Conservation (phyloP, 169 alveolate genomes). For the Cryptosporidium ubiquitum region DNA sequence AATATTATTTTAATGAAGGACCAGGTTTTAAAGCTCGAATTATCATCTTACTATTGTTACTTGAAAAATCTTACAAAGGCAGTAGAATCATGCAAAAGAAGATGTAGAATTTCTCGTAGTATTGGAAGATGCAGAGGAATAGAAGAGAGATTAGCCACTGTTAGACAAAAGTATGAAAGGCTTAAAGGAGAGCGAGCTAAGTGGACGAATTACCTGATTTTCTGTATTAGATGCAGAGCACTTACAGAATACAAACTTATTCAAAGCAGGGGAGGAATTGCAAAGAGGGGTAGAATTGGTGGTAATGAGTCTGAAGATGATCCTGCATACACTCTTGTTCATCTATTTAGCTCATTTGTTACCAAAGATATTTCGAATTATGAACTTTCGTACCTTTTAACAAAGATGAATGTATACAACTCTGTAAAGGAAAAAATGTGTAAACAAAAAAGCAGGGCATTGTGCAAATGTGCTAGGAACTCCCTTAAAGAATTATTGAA, state of each 20-base stretch:
- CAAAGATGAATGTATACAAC: neutral
- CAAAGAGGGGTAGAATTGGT: neutral
- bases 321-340: neutral
- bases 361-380: neutral
- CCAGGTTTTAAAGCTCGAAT: neutral
- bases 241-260: neutral
- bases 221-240: neutral
- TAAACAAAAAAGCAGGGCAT: neutral
- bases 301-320: neutral
- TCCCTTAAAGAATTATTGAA: neutral
- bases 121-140: conserved; percentile 10
- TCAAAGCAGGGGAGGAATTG: neutral
- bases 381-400: neutral
- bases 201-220: neutral
- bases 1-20: neutral
- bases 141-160: neutral
- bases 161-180: neutral
- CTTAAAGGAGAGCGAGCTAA: neutral
- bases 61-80: neutral
- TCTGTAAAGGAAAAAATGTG: neutral
- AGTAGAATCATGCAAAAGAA: neutral
- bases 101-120: neutral
- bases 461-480: neutral
- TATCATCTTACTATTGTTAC: neutral
- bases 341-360: neutral